Percentiles rank a stretch among this genome's conserved stretches.
phyloP scores from a whole-genome alignment of 2,329 filamentous ascomycete genomes.

The Cladosporium sp. region DNA sequence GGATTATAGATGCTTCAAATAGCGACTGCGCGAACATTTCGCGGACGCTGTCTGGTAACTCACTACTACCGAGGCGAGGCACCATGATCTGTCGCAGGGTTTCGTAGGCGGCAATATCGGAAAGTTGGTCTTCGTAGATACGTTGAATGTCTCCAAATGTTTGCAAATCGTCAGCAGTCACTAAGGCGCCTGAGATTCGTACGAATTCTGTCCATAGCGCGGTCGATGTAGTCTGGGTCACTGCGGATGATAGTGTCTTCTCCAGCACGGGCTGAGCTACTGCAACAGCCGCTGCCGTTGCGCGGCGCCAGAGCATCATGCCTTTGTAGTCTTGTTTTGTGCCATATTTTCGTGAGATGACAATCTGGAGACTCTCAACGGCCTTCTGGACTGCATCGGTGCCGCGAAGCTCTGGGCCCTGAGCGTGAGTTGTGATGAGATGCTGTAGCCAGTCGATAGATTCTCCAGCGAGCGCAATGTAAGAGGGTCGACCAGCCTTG shows the following conservation, averaged over 20 bases:
- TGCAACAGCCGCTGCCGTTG: conserved; percentile 68
- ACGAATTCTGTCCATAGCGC: conserved; percentile 64
- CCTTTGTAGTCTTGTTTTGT: conserved; percentile 72
- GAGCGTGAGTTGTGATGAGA: conserved; percentile 49
- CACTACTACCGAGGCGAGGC: conserved; percentile 66
- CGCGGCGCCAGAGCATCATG: conserved; percentile 74
- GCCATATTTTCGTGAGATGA: conserved; percentile 77
- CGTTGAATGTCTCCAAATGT: conserved; percentile 27
- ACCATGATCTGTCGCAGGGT: conserved; percentile 71
- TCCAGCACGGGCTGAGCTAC: conserved; percentile 68
- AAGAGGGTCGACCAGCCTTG: conserved; percentile 64
- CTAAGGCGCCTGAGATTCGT: conserved; percentile 40
- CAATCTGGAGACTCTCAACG: conserved; percentile 65
- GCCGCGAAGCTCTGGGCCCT: conserved; percentile 66
- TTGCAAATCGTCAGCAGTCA: conserved; percentile 39
- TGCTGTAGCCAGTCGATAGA: conserved; percentile 70
- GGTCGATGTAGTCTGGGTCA: conserved; percentile 41
- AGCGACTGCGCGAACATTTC: conserved; percentile 71
- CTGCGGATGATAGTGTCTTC: conserved; percentile 37
- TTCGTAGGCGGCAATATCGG: conserved; percentile 76
- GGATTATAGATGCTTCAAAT: conserved; percentile 80
- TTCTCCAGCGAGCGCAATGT: conserved; percentile 83
- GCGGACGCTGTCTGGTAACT: conserved; percentile 67
- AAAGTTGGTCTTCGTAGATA: conserved; percentile 69
- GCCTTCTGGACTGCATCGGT: conserved; percentile 66